phyloP scores from a whole-genome alignment of 2,329 filamentous ascomycete species.

The Coniella lustricola region DNA sequence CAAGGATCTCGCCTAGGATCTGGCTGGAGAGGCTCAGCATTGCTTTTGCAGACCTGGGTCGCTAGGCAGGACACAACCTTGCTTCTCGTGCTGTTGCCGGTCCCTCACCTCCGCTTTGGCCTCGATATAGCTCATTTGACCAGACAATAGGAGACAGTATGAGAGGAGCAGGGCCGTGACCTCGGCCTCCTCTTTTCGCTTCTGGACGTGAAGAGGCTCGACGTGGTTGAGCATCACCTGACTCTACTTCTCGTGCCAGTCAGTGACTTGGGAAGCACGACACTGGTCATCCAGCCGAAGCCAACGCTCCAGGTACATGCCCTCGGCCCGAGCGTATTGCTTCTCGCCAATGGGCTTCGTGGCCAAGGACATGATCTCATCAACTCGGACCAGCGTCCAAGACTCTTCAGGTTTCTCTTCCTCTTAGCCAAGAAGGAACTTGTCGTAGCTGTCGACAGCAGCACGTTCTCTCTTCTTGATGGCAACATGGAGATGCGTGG shows the following conservation, averaged over 20 bases:
- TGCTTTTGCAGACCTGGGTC: neutral
- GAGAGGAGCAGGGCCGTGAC: neutral
- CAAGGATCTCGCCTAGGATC: neutral
- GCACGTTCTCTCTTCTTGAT: conserved; percentile 1
- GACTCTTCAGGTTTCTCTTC: neutral
- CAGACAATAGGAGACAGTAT: neutral
- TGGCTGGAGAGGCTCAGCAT: neutral
- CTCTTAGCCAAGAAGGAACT: neutral
- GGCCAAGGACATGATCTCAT: neutral
- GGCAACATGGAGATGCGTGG: neutral
- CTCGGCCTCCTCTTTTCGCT: conserved; percentile 2
- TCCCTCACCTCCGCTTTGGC: neutral
- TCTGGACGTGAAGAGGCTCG: conserved; percentile 2
- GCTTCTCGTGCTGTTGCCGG: neutral
- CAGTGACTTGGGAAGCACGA: neutral
- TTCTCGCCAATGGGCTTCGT: neutral
- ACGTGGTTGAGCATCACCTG: conserved; percentile 1
- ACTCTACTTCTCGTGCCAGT: conserved; percentile 5
- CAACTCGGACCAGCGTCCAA: neutral
- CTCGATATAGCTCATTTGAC: neutral
- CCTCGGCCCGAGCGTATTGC: neutral
- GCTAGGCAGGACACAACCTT: neutral
- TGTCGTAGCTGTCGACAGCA: neutral
- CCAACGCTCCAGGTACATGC: neutral
- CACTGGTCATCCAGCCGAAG: conserved; percentile 2